These are phyloP conservation scores for Ophiostoma novo-ulmi DNA, from an alignment of 2,329 filamentous ascomycete species.

Conservation along the genomic window DNA sequence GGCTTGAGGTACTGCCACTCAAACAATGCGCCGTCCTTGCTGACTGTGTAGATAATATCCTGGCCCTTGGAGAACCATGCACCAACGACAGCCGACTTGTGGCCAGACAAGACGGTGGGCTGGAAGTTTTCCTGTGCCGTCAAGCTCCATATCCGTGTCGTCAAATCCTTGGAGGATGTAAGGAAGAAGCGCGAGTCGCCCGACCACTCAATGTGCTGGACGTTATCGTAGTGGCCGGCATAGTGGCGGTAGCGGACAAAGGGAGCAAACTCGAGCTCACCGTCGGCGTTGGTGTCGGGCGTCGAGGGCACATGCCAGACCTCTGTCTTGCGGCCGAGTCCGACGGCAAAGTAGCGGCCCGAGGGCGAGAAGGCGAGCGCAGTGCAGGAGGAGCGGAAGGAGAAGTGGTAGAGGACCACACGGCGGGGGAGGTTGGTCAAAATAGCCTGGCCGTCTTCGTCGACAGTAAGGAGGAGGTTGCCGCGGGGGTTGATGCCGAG, in stretches of 20 bases:
- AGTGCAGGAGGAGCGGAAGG: conserved; percentile 79
- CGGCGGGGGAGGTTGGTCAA: conserved; percentile 83
- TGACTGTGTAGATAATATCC: conserved; percentile 92
- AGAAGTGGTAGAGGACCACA: conserved; percentile 87
- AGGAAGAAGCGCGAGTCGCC: conserved; percentile 93
- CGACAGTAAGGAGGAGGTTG: conserved; percentile 86
- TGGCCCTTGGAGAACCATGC: conserved; percentile 97
- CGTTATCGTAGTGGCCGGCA: conserved; percentile 80
- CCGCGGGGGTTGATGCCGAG: conserved; percentile 85
- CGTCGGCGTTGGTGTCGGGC: conserved; percentile 70
- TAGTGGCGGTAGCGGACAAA: conserved; percentile 86
- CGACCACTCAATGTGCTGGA: conserved; percentile 89
- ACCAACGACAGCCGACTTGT: conserved; percentile 83
- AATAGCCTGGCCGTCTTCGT: conserved; percentile 91
- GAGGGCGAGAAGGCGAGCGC: conserved; percentile 87
- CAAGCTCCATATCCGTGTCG: conserved; percentile 90
- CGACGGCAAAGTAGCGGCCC: conserved; percentile 84
- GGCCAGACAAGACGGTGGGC: conserved; percentile 83
- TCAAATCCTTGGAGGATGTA: conserved; percentile 86
- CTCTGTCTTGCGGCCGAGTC: conserved; percentile 79
- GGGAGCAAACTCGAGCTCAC: conserved; percentile 88
- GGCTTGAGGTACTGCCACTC: conserved; percentile 77
- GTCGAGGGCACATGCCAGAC: conserved; percentile 94
- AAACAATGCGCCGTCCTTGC: conserved; percentile 95
- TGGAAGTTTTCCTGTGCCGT: conserved; percentile 80